Evolutionary conservation across 83 land plant genomes (phyloP).

Genomic region (Thuja plicata): DNA sequence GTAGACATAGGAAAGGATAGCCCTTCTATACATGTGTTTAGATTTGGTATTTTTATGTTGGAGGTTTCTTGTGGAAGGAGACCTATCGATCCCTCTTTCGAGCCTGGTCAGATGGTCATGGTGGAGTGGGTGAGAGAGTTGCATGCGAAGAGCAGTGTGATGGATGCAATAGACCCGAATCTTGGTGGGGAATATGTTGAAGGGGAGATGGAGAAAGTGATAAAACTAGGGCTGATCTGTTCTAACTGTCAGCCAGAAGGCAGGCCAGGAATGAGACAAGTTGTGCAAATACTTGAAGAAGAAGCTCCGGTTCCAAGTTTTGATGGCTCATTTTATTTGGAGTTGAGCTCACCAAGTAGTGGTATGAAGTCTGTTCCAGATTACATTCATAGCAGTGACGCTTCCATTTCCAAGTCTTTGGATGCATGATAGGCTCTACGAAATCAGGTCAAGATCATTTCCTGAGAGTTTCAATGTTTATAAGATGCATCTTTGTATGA

Average conservation of each 20-base stretch:
- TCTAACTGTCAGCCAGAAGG: neutral
- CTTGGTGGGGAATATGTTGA: neutral
- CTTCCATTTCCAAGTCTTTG: too few species aligned
- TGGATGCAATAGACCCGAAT: neutral
- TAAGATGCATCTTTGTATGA: too few species aligned
- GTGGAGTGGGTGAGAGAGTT: neutral
- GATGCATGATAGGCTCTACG: too few species aligned
- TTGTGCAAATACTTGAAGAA: neutral
- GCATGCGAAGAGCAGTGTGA: neutral
- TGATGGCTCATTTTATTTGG: too few species aligned
- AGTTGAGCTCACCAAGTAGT: too few species aligned
- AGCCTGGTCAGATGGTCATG: neutral
- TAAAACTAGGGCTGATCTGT: neutral
- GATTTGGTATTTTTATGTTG: neutral
- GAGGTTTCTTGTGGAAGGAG: neutral
- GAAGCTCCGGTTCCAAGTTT: neutral
- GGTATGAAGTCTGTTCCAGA: too few species aligned
- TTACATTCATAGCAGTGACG: too few species aligned
- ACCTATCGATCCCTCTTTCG: neutral
- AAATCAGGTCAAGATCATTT: too few species aligned
- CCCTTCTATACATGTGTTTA: neutral
- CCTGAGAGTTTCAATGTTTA: too few species aligned
- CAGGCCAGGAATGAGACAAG: neutral
- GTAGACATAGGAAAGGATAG: neutral
- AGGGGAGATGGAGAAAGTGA: neutral